Conservation (phyloP, 2,329 filamentous ascomycete species). For the Trichoderma sp. region DNA sequence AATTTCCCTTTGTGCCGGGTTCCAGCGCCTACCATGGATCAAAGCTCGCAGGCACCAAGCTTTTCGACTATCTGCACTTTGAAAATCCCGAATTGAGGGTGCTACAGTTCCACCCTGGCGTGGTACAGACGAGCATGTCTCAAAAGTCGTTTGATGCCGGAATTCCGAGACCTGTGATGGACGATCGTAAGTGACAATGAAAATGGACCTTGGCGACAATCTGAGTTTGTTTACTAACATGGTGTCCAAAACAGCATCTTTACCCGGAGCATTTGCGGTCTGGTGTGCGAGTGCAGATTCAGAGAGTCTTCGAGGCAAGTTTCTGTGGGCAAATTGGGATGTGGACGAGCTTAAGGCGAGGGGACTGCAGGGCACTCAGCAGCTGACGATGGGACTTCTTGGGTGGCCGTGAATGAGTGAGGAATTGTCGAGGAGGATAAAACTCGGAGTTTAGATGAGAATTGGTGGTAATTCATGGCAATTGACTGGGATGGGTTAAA, state of each 20-base stretch:
- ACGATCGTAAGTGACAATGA: constrained; percentile 12
- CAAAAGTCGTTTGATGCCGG: constrained; percentile 28
- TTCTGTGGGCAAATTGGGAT: constrained; percentile 57
- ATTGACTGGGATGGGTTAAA: too few species aligned
- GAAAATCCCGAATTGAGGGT: constrained; percentile 48
- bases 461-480: not conserved
- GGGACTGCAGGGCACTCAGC: constrained; percentile 38
- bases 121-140: constrained; percentile 40
- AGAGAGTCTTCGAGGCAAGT: constrained; percentile 50
- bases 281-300: constrained; percentile 53
- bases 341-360: constrained; percentile 51
- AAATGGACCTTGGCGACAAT: accelerated
- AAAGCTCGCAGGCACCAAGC: constrained; percentile 47
- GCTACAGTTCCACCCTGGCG: constrained; percentile 50
- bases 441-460: not conserved
- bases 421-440: not conserved
- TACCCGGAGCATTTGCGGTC: constrained; percentile 45
- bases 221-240: not conserved
- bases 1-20: constrained; percentile 36
- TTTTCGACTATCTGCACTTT: constrained; percentile 45
- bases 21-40: constrained; percentile 47
- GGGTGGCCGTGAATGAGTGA: constrained; percentile 16
- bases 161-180: constrained; percentile 13
- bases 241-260: constrained; percentile 29
- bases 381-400: constrained; percentile 31